Conservation (phyloP, 176 grass and related monocot species). For the Juncus effusus region DNA sequence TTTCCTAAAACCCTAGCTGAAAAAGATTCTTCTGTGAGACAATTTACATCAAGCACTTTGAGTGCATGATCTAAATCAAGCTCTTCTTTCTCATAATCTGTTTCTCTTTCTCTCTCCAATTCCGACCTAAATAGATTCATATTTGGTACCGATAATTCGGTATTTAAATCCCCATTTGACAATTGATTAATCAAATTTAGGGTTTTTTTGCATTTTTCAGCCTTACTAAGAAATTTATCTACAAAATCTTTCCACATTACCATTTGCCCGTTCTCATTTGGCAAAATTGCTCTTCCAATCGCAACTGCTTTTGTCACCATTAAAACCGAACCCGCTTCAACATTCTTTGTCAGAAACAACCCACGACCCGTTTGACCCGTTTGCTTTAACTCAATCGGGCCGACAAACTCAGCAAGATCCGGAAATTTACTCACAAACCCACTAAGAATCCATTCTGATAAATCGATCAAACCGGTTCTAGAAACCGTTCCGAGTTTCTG, state of each 20-base stretch:
- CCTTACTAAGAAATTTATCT: slow-evolving; percentile 55
- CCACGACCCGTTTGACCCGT: slow-evolving; percentile 43
- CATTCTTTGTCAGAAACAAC: slow-evolving; percentile 50
- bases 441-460: slow-evolving; percentile 59
- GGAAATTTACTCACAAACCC: slow-evolving; percentile 54
- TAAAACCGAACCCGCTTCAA: slow-evolving; percentile 54
- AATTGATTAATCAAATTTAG: slow-evolving; percentile 46
- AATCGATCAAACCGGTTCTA: slow-evolving; percentile 53
- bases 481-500: slow-evolving; percentile 56
- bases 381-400: slow-evolving; percentile 57
- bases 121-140: slow-evolving; percentile 45
- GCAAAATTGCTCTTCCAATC: slow-evolving; percentile 57
- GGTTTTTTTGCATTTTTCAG: slow-evolving; percentile 53
- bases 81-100: not conserved
- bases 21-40: slow-evolving; percentile 52
- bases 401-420: slow-evolving; percentile 62
- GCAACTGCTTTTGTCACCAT: slow-evolving; percentile 62
- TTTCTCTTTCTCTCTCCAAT: slow-evolving; percentile 1
- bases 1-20: slow-evolving; percentile 46
- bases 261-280: slow-evolving; percentile 59
- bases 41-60: slow-evolving; percentile 82
- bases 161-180: slow-evolving; percentile 47
- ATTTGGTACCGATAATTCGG: slow-evolving; percentile 42
- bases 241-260: slow-evolving; percentile 93
- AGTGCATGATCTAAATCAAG: slow-evolving; percentile 53